Conservation (phyloP, 768 basidiomycete genomes). For the Auriscalpium microsporum region DNA sequence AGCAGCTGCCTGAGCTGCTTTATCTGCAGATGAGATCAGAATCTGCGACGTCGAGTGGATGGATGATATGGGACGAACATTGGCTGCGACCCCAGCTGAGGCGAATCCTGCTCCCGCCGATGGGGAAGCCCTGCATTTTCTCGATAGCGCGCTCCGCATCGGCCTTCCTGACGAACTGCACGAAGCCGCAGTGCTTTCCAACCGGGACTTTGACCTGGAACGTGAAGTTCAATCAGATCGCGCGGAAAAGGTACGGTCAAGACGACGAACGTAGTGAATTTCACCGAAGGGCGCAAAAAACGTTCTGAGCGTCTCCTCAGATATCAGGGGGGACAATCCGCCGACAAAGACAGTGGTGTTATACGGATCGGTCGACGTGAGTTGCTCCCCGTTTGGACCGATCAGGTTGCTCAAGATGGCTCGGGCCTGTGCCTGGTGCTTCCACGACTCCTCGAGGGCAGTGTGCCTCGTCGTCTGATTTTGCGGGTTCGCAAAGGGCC, state of each 20-base stretch:
- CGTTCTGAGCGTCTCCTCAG: conserved; percentile 84
- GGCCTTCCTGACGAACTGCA: conserved; percentile 86
- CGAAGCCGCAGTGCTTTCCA: conserved; percentile 93
- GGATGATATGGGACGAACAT: conserved; percentile 42
- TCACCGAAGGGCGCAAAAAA: conserved; percentile 92
- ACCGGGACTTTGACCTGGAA: conserved; percentile 89
- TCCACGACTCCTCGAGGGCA: conserved; percentile 71
- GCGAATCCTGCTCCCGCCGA: conserved; percentile 85
- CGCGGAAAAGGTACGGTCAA: conserved; percentile 2
- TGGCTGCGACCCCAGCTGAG: conserved; percentile 92
- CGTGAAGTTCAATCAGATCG: conserved; percentile 7
- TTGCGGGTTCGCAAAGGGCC: conserved; percentile 35
- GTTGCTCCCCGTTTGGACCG: conserved; percentile 78
- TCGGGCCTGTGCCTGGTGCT: conserved; percentile 76
- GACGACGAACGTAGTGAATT: conserved; percentile 71
- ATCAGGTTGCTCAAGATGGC: conserved; percentile 78
- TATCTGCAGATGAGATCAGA: conserved; percentile 41
- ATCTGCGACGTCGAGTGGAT: background rate
- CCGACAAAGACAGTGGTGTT: conserved; percentile 96
- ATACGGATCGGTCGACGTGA: conserved; percentile 88
- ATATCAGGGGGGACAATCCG: conserved; percentile 78
- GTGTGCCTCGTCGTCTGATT: conserved; percentile 41
- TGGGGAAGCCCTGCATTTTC: conserved; percentile 95
- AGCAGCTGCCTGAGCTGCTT: conserved; percentile 85
- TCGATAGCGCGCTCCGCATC: conserved; percentile 91